Evolutionary conservation across 805 yeast genomes (phyloP), one percentile per base, ranked within the genome.

Genomic region (Tetrapisispora fleetii): DNA sequence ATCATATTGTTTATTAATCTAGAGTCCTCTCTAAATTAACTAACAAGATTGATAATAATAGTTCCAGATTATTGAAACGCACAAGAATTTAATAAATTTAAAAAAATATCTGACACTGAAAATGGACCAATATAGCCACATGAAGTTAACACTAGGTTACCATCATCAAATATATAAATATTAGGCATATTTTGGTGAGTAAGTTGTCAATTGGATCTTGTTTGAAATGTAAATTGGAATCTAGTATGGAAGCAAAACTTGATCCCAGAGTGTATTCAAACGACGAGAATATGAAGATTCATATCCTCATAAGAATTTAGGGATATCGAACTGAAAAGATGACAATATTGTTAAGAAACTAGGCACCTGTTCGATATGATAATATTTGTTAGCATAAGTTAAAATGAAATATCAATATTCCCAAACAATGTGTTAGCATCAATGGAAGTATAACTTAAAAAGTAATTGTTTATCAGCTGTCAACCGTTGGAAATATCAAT

Each of bases 181-280:
- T 30, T 18, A 14, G 43, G 44, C 28, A 21, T 46, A 46, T 46
- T 44, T 46, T 28, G 48, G 48, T 46, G 48, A 46, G 48, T 46
- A 46, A 32, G 21, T 33, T 40, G 40, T 36, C 40, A 38, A 19
- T n/a, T 40, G 13, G 33, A 46, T 46, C 48, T 46, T 46, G 48
- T 46, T 46, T 46, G 48, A 46, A 46, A 40, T 40, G 14, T 46
- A 46, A 46, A 46, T 46, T 46, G 48, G 44, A 35, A 46, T 35
- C 44, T 24, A 40, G 48, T 46, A 46, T 36, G 33, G 48, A 40
- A 16, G 32, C 32, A 39, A 39, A 46, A 46, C 48, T 46, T 24
- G 44, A 46, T 35, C 36, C 44, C 48, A 46, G 48, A 46, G 48
- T 46, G 48, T 46, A 40, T 17, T 46, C 48, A 46, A 46, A 46